phyloP scores from a whole-genome alignment of 2,329 filamentous ascomycete genomes.

The Trichophyton equinum region DNA sequence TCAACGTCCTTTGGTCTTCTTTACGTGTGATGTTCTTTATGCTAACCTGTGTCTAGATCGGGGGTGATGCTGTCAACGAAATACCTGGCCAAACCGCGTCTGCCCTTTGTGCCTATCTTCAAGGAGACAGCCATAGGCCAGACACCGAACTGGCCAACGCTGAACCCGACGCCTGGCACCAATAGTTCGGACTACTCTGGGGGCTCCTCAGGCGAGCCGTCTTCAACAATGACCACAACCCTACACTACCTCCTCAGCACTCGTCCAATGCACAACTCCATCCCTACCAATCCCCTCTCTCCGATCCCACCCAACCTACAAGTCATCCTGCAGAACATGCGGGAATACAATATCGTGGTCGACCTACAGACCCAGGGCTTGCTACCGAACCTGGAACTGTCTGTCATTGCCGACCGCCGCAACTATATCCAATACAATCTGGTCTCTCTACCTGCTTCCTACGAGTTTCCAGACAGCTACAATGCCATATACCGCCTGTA shows the following conservation, averaged over 20 bases:
- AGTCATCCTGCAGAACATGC: conserved; percentile 17
- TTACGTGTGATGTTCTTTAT: neutral
- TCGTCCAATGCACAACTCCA: conserved; percentile 12
- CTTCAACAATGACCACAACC: neutral
- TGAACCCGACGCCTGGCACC: neutral
- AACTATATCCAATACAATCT: conserved; percentile 29
- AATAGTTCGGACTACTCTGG: neutral
- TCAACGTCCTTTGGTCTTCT: neutral
- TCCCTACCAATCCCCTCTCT: neutral
- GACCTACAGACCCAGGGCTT: conserved; percentile 16
- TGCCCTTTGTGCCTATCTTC: conserved; percentile 17
- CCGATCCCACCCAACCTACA: conserved; percentile 8
- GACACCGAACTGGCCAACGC: conserved; percentile 14
- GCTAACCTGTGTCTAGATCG: conserved; percentile 11
- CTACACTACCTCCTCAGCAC: conserved; percentile 5
- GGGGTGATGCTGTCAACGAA: conserved; percentile 18
- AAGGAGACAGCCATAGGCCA: conserved; percentile 13
- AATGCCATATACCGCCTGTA: conserved; percentile 18
- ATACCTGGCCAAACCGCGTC: conserved; percentile 15
- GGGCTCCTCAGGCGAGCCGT: neutral
- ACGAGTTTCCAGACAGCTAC: conserved; percentile 13
- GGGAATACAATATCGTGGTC: conserved; percentile 18
- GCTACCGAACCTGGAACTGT: conserved; percentile 12
- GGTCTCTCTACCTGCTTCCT: conserved; percentile 21
- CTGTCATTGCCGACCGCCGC: conserved; percentile 24